Evolutionary conservation across 2,329 filamentous ascomycete genomes (phyloP), one percentile per base, ranked within the genome.

Genomic region (Colletotrichum incanum): DNA sequence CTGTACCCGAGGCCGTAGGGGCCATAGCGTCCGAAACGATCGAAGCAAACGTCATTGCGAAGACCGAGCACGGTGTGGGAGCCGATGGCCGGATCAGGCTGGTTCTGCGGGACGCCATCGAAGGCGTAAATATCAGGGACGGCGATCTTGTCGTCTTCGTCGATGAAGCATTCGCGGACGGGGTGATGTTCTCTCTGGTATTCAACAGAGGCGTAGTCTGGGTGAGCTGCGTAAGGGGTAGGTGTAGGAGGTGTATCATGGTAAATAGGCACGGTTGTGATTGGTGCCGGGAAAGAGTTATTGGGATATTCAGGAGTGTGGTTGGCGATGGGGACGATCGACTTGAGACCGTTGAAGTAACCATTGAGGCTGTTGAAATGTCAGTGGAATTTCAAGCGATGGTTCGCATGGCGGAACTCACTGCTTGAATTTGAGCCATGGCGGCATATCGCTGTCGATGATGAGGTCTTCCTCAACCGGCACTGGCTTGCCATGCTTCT

Each of bases 1-100:
- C 89, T 90, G 81, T 97, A 97, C n/a, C 95, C 95, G 50, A 95
- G 85, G 0, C 95, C 95, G 78, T 98, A 98, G 0, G 94, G 93
- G 0, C 94, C 95, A 47, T 96, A 89, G 58, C 95, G 90, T 23
- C 94, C 93, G 78, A 94, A 97, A 7, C 95, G 90, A 78, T 98
- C 95, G 79, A 97, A 97, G 82, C 95, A 98, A 18, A 97, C 86
- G 76, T 96, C 92, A 73, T 94, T 88, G 28, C 91, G 86, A 50
- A 97, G 81, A 0, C 93, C 94, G 5, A 98, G 83, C 56, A 94
- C 80, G 18, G 90, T 86, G 78, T 96, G 92, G 0, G 93, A 95
- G 4, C 95, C 95, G 76, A 96, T 89, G 1, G 92, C 88, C 3
- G 94, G 90, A 62, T 95, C 91, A 0, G 95, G 93, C 81, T 95